Evolutionary conservation across 2,329 filamentous ascomycete genomes (phyloP), one percentile per base, ranked within the genome.

Genomic region (Emmonsia crescens): DNA sequence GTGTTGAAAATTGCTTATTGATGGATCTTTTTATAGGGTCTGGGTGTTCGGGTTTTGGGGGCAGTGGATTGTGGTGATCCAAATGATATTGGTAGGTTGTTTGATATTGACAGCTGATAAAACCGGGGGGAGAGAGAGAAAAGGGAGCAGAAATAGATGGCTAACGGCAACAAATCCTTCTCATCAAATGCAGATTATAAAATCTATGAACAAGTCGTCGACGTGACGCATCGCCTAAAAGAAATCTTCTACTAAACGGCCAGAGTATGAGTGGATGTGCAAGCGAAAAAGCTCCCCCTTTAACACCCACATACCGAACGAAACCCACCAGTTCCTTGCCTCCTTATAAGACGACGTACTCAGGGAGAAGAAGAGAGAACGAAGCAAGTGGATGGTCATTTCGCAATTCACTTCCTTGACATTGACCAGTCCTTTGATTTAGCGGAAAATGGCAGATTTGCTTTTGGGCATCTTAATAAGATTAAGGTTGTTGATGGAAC

Each of bases 191-290:
- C 66, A 93, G 91, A 96, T 76, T 89, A 89, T 74, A 81, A 80
- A 60, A 82, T 90, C 40, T 88, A 86, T 63, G 85, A 89, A 62
- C 84, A 87, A 0, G 88, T 96, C 2, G 92, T 96, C 19, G 89
- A 96, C 62, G 87, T 85, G 42, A 94, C 91, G 40, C 92, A 96
- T 76, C 83, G 86, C 57, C 85, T 91, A 72, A 89, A 88, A 70
- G 80, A 85, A 64, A 87, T 97, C 59, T 96, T 96, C 72, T 91
- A 89, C 70, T 82, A 84, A 60, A 65, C 12, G 64, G 68, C 10
- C 33, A 19, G 52, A 21, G 16, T 38, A 38, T 56, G 33, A 16
- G 10, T 16, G 21, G n/a, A n/a, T 38, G 31, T 4, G n/a, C 19
- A 27, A 8, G 12, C n/a, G 8, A 27, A 36, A 36, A 40, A 6